A percentile compares a stretch with the other conserved stretches of the same genome.
Conservation (phyloP, 352 stramenopile genomes). For the Phytophthora chlamydospora region DNA sequence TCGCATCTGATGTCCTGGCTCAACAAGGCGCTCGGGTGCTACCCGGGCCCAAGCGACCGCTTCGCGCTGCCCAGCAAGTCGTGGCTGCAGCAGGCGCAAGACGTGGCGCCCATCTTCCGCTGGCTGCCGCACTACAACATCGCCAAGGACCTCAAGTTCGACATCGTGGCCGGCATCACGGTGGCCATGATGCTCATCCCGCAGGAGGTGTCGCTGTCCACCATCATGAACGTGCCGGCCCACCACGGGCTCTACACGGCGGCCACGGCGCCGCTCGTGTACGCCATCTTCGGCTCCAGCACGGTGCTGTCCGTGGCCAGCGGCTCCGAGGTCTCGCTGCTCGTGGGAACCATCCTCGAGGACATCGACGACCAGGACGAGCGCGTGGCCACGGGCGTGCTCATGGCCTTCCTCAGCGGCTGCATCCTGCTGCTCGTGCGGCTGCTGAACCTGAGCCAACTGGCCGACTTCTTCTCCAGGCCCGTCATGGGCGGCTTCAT, state of each 20-base stretch:
- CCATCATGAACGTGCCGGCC: slow-evolving; percentile 75
- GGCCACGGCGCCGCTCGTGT: slow-evolving; percentile 75
- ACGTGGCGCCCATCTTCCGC: slow-evolving; percentile 30
- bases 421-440: slow-evolving; percentile 76
- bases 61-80: slow-evolving; percentile 7
- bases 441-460: slow-evolving; percentile 72
- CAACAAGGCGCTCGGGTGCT: slow-evolving; percentile 11
- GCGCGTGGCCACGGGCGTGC: slow-evolving; percentile 46
- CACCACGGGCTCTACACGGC: slow-evolving; percentile 91
- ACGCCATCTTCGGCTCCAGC: slow-evolving; percentile 78
- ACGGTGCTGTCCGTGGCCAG: slow-evolving; percentile 80
- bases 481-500: slow-evolving; percentile 91
- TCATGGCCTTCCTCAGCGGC: slow-evolving; percentile 75
- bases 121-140: slow-evolving; percentile 53
- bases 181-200: slow-evolving; percentile 84
- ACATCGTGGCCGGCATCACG: slow-evolving; percentile 41
- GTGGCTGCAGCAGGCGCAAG: slow-evolving; percentile 7
- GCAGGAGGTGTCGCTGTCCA: slow-evolving; percentile 78
- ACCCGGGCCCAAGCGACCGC: slow-evolving; percentile 27
- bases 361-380: slow-evolving; percentile 45
- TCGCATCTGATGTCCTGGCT: slow-evolving; percentile 7
- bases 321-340: slow-evolving; percentile 61
- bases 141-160: slow-evolving; percentile 34
- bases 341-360: slow-evolving; percentile 53
- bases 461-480: slow-evolving; percentile 88